Conservation (phyloP, 805 yeast species). For the Lipomyces sp. region DNA sequence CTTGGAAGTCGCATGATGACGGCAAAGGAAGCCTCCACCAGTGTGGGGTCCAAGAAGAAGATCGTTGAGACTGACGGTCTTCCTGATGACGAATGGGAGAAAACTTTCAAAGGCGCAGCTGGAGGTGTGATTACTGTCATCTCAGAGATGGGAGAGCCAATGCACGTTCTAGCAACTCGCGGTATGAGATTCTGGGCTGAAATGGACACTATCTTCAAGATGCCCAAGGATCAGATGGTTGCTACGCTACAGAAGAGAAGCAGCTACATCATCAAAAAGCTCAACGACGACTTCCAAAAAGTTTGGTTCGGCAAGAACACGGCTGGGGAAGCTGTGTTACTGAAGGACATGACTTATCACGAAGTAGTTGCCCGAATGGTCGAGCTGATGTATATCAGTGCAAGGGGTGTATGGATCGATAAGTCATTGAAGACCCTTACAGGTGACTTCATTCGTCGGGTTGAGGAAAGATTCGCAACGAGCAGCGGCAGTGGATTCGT, state of each 20-base stretch:
- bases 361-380: slow-evolving; percentile 87
- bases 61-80: slow-evolving; percentile 92
- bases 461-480: slow-evolving; percentile 90
- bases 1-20: slow-evolving; percentile 97
- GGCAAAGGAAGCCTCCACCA: slow-evolving; percentile 93
- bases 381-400: slow-evolving; percentile 82
- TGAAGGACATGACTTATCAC: slow-evolving; percentile 93
- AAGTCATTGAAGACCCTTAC: slow-evolving; percentile 79
- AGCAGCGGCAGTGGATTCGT: slow-evolving; percentile 57
- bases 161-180: slow-evolving; percentile 97
- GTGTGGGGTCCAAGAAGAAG: slow-evolving; percentile 89
- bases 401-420: slow-evolving; percentile 87
- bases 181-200: slow-evolving; percentile 89
- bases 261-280: slow-evolving; percentile 79
- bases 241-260: slow-evolving; percentile 81
- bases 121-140: slow-evolving; percentile 97
- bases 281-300: slow-evolving; percentile 95
- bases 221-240: slow-evolving; percentile 80
- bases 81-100: slow-evolving; percentile 86
- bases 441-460: slow-evolving; percentile 86
- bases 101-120: slow-evolving; percentile 89
- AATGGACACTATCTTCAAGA: slow-evolving; percentile 87
- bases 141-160: slow-evolving; percentile 99
- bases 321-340: slow-evolving; percentile 77
- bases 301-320: slow-evolving; percentile 93